phyloP scores from a whole-genome alignment of 345 rosid species.

The Barbarea vulgaris region DNA sequence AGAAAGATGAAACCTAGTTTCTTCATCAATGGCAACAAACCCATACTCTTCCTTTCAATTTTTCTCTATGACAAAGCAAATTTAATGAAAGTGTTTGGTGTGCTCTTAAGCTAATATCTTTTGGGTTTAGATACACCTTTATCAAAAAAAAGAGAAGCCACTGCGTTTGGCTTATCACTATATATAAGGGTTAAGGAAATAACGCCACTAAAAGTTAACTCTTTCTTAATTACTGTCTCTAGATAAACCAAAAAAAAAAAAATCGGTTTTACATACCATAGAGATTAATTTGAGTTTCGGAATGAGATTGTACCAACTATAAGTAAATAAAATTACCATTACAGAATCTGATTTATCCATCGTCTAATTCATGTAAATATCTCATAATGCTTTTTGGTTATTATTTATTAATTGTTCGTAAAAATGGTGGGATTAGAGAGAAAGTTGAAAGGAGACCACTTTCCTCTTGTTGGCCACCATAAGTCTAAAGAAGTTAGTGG shows the following conservation, averaged over 20 bases:
- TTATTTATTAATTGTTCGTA: constrained; percentile 35
- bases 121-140: constrained; percentile 11
- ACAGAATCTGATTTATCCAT: not conserved
- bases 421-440: constrained; percentile 38
- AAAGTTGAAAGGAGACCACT: constrained; percentile 59
- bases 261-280: not conserved
- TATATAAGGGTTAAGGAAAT: constrained; percentile 30
- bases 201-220: constrained; percentile 8
- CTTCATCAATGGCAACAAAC: constrained; percentile 40
- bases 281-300: not conserved
- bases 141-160: constrained; percentile 26
- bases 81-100: constrained; percentile 23
- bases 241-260: not conserved
- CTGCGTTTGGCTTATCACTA: constrained; percentile 38
- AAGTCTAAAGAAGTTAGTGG: constrained; percentile 62
- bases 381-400: constrained; percentile 29
- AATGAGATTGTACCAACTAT: constrained; percentile 9
- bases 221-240: not conserved
- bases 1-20: constrained; percentile 54
- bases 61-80: not conserved
- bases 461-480: constrained; percentile 63
- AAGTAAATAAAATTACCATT: not conserved
- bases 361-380: not conserved
- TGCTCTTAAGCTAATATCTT: constrained; percentile 16
- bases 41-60: constrained; percentile 36